Evolutionary conservation across 2,329 filamentous ascomycete genomes (phyloP), one percentile per base, ranked within the genome.

Genomic region (Aspergillus luchuensis): DNA sequence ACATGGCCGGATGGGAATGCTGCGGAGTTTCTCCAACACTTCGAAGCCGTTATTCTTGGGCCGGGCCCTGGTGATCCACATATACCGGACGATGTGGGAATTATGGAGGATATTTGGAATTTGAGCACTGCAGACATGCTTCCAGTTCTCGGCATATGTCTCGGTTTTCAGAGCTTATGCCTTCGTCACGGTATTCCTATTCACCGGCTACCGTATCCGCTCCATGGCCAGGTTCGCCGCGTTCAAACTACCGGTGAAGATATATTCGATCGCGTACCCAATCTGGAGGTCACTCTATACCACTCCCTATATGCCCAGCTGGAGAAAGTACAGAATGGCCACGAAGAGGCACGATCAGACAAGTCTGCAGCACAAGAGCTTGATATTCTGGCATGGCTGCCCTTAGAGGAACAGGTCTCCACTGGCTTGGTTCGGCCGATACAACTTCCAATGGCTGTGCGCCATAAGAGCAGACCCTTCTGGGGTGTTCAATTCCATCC

Each of bases 401-500:
- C 63, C n/a, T 56, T 76, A 36, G 68, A 73, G 23, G 11, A 82
- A 84, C 64, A 71, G 75, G 63, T 66, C 68, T 15, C 17, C 8
- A 68, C 71, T 10, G 63, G 71, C 8, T 69, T 66, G 13, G 67
- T 69, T 23, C 70, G 73, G 49, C 87, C 87, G 13, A 68, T 69
- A 21, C 70, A 73, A 49, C 87, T 87, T 64, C 83, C 95, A n/a
- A 96, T 96, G 91, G 91, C 85, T 0, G 86, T 89, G 15, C 85
- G 82, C 64, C 92, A 96, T 73, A 77, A 73, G 17, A 71, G 65
- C 1, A 88, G 87, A 65, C 92, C 93, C 0, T 90, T 94, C 64
- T 96, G 90, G 88, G 93, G 90, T 0, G 82, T 97, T 17, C 93
- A 97, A 71, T 97, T 95, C 69, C 92, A 97, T 71, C 92, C 92